phyloP scores from a whole-genome alignment of 345 rosid species.

The Melaleuca alternifolia region DNA sequence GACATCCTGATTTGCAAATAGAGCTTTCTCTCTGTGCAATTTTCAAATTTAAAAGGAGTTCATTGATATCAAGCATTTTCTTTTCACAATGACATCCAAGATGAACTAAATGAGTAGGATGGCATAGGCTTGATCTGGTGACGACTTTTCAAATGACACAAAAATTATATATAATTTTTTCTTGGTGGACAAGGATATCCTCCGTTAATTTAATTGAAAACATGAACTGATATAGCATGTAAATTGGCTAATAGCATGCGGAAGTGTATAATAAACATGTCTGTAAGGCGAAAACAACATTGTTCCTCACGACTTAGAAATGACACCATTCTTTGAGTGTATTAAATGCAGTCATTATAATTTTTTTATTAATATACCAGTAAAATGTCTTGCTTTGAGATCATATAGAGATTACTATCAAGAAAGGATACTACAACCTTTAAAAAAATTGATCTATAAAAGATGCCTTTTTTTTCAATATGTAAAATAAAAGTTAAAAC shows the following conservation, averaged over 20 bases:
- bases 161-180: not conserved
- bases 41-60: not conserved
- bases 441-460: not conserved
- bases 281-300: not conserved
- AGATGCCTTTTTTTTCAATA: not conserved
- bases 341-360: not conserved
- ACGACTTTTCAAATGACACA: not conserved
- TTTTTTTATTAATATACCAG: not conserved
- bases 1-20: not conserved
- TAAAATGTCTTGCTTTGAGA: not conserved
- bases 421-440: not conserved
- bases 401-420: not conserved
- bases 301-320: too few species aligned
- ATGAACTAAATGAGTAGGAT: not conserved
- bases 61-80: not conserved
- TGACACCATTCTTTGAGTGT: not conserved
- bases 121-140: not conserved
- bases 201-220: not conserved
- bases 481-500: too few species aligned
- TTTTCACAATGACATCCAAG: not conserved
- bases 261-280: too few species aligned
- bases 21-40: not conserved
- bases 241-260: too few species aligned
- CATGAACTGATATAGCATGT: too few species aligned
- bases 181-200: not conserved